phyloP scores from a whole-genome alignment of 805 yeast species.

The Candida caryicola region DNA sequence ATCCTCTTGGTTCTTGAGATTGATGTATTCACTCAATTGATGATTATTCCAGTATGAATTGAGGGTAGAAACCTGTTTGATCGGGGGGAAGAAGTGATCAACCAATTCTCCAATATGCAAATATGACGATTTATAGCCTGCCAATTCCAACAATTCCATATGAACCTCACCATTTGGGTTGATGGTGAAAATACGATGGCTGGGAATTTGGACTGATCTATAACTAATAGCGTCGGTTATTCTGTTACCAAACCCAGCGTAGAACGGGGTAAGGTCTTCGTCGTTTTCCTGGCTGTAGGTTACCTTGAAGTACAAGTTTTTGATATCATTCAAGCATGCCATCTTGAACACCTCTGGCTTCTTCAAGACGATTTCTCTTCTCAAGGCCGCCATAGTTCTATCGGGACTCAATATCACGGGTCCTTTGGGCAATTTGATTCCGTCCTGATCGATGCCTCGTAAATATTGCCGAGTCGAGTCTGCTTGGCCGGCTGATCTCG shows the following conservation, averaged over 20 bases:
- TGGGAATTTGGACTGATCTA: conserved; percentile 89
- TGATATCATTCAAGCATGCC: conserved; percentile 90
- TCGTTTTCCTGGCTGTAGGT: conserved; percentile 9
- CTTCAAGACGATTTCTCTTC: conserved; percentile 86
- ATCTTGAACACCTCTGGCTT: conserved; percentile 98
- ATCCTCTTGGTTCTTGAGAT: conserved; percentile 11
- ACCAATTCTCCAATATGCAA: conserved; percentile 89
- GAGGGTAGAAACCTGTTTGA: conserved; percentile 30
- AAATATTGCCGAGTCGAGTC: conserved; percentile 86
- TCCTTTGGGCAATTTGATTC: conserved; percentile 71
- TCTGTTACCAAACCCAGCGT: conserved; percentile 96
- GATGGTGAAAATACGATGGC: conserved; percentile 91
- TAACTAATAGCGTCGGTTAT: conserved; percentile 96
- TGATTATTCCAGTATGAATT: conserved; percentile 34
- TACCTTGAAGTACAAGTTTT: conserved; percentile 54
- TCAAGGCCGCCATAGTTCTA: conserved; percentile 91
- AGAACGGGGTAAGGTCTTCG: conserved; percentile 67
- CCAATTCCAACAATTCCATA: conserved; percentile 91
- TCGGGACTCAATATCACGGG: conserved; percentile 96
- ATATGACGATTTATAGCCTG: conserved; percentile 88
- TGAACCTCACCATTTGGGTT: conserved; percentile 96
- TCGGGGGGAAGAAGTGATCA: conserved; percentile 95
- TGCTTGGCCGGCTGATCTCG: conserved; percentile 93
- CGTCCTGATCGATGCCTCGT: conserved; percentile 69
- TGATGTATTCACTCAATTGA: conserved; percentile 35